Conservation (phyloP, 2,329 filamentous ascomycete genomes). For the Ceratocystis lukuohia region DNA sequence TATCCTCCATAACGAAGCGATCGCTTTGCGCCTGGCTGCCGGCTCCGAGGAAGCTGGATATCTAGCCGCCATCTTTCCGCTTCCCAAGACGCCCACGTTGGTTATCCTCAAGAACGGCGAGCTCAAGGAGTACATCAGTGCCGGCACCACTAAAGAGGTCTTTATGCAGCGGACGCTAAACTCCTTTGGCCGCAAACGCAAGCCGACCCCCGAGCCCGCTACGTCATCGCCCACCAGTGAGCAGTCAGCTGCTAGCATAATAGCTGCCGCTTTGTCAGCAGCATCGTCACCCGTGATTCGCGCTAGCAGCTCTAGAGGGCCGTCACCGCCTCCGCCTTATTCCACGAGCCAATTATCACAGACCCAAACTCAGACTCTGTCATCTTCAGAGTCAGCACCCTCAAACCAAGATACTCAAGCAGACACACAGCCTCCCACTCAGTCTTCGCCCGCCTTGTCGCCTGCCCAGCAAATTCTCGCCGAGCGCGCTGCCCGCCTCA, state of each 20-base stretch:
- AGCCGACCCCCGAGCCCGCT: conserved; percentile 16
- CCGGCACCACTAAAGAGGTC: conserved; percentile 50
- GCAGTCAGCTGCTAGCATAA: conserved; percentile 18
- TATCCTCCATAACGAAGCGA: conserved; percentile 46
- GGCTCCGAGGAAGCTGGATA: conserved; percentile 72
- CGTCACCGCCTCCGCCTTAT: conserved; percentile 20
- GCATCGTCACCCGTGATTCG: conserved; percentile 20
- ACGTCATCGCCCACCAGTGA: conserved; percentile 14
- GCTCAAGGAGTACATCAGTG: conserved; percentile 60
- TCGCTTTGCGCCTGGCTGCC: conserved; percentile 56
- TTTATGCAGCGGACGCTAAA: conserved; percentile 39
- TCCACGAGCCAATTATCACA: conserved; percentile 14
- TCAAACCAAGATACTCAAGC: conserved; percentile 8
- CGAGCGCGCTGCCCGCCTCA: conserved; percentile 37
- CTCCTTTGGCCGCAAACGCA: conserved; percentile 25
- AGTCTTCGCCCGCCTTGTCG: background rate
- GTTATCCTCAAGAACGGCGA: conserved; percentile 69
- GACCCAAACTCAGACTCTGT: conserved; percentile 17
- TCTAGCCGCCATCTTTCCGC: conserved; percentile 66
- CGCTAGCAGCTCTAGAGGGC: conserved; percentile 18
- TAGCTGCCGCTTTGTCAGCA: conserved; percentile 20
- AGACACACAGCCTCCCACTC: background rate
- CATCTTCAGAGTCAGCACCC: conserved; percentile 19
- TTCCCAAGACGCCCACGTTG: conserved; percentile 65
- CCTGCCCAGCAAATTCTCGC: conserved; percentile 30